Conservation (phyloP, 306 rosid species). For the Dryas alaskensis region DNA sequence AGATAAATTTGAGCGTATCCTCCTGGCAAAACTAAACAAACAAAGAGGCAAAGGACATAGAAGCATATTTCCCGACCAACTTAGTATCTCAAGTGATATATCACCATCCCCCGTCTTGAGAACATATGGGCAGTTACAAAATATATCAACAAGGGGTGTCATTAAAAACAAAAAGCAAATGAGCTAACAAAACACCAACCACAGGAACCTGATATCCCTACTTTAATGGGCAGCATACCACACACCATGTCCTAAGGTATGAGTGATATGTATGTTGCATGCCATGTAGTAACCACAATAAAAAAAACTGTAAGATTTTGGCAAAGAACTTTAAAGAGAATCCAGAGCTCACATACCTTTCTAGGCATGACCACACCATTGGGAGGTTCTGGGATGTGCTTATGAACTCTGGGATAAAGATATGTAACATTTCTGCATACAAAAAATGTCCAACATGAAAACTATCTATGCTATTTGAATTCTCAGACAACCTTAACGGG, state of each 20-base stretch:
- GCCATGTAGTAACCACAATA: not conserved
- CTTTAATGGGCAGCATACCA: not conserved
- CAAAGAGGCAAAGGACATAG: not conserved
- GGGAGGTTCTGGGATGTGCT: conserved; percentile 74
- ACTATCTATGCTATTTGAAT: conserved; percentile 14
- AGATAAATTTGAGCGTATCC: not conserved
- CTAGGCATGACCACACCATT: conserved; percentile 61
- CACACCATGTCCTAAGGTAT: not conserved
- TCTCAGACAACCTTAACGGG: conserved; percentile 20
- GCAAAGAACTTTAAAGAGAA: conserved; percentile 18
- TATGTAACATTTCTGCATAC: conserved; percentile 70
- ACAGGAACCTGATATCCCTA: not conserved
- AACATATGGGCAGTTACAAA: not conserved
- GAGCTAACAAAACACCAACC: not conserved
- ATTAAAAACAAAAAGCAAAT: not conserved
- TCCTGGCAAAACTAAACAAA: not conserved
- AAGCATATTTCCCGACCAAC: not conserved
- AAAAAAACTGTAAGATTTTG: not conserved
- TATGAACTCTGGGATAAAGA: conserved; percentile 52
- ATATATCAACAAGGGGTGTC: not conserved
- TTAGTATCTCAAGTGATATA: not conserved
- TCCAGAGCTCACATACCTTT: conserved; percentile 51
- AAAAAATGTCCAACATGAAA: conserved; percentile 36
- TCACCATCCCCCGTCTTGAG: not conserved
- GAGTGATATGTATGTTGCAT: not conserved